Percentiles rank a stretch among this genome's conserved stretches.
Evolutionary conservation across 176 grass and related monocot genomes (phyloP).

Genomic region (Rhipidocladum racemiflorum): DNA sequence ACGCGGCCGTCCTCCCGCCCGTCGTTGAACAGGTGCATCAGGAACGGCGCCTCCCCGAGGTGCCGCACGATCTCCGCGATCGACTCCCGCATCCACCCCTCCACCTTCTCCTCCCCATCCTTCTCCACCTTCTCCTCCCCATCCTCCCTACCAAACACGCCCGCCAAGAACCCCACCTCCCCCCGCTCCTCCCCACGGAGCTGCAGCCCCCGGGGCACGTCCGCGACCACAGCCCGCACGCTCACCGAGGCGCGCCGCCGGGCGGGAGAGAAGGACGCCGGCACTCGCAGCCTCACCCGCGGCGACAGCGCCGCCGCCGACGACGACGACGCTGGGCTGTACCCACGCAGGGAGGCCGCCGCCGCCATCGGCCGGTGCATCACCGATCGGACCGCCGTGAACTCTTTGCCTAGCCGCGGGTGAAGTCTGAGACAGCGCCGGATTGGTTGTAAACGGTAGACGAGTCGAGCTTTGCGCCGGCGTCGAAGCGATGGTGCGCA

Average conservation of each 20-base stretch:
- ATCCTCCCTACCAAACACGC: neutral
- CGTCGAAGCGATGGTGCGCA: constrained; percentile 41
- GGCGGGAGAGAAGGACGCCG: neutral
- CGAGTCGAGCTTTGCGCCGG: constrained; percentile 23
- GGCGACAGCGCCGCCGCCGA: neutral
- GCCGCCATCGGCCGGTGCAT: constrained; percentile 22
- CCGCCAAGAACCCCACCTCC: neutral
- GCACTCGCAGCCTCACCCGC: neutral
- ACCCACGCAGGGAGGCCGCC: constrained; percentile 33
- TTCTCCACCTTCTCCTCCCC: neutral
- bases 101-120: constrained; percentile 32
- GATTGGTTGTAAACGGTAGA: neutral
- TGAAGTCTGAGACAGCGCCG: neutral
- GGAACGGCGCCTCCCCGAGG: constrained; percentile 54
- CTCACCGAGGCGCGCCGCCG: neutral
- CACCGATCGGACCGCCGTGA: constrained; percentile 5
- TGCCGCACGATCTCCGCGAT: constrained; percentile 58
- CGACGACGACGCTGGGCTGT: constrained; percentile 28
- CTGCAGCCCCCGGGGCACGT: constrained; percentile 18
- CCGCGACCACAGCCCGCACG: constrained; percentile 26
- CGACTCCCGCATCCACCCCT: constrained; percentile 42
- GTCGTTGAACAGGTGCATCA: constrained; percentile 53
- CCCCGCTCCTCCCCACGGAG: constrained; percentile 11
- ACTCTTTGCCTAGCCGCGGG: neutral
- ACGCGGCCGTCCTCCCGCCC: constrained; percentile 34